Evolutionary conservation across 2,329 filamentous ascomycete genomes (phyloP), one percentile per base, ranked within the genome.

Genomic region (Fusarium abutilonis): DNA sequence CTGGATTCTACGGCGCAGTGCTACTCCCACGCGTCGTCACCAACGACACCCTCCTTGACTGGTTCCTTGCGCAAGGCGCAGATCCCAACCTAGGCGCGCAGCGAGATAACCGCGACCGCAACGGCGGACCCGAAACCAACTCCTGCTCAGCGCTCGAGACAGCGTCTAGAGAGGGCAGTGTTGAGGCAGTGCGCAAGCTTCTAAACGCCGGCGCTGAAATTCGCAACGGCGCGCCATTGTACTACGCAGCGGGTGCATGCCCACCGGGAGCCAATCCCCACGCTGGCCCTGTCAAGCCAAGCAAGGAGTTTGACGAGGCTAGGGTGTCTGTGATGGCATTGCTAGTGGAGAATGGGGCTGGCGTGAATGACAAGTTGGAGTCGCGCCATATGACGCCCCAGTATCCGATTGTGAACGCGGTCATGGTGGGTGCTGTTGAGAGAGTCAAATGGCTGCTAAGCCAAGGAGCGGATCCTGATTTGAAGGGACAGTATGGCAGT

Each of bases 51-150:
- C 51, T 69, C 3, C 39, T 69, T 6, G 29, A 54, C 9, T 69
- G 67, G 66, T 69, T 69, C n/a, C 59, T 69, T 0, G 34, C 44
- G 8, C 52, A 64, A 3, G 59, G 59, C 2, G 66, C 66, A 21
- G 43, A 69, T 36, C 59, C 67, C 3, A 68, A 69, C 26, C 28
- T 69, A 3, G 66, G 61, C 4, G 9, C 7, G 1, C 61, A 67
- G 9, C 41, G 49, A 5, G 44, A 64, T 2, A 46, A 52, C 11
- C 40, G 43, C 3, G 51, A 68, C 26, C 53, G 53, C 8, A 26
- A 43, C n/a, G 64, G 64, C 11, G 49, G 4, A 9, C 39, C 66
- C 2, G 60, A 64, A 2, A 19, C 21, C 2, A n/a, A 55, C 8
- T 69, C 66, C 0, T 68, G 63, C 36, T 15, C 23, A 1, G 53